Percentiles rank a stretch among this genome's conserved stretches.
phyloP scores from a whole-genome alignment of 129 eudicot species.

The Escallonia herrerae region DNA sequence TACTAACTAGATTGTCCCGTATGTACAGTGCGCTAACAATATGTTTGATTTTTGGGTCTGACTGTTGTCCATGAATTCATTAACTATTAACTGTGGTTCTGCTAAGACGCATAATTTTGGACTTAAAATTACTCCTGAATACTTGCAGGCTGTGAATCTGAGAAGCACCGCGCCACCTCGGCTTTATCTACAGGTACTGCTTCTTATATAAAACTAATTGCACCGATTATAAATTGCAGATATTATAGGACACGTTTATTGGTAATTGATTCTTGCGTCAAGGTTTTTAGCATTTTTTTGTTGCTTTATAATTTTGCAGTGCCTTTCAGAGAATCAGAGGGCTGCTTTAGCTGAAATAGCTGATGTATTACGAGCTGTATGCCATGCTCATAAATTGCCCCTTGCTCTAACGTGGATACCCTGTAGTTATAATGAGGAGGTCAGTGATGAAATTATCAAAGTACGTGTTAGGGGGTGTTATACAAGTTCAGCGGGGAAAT shows the following conservation, averaged over 20 bases:
- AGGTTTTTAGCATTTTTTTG: background rate
- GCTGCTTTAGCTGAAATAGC: conserved; percentile 79
- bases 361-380: conserved; percentile 68
- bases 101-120: background rate
- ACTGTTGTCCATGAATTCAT: background rate
- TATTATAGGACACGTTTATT: background rate
- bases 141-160: conserved; percentile 70
- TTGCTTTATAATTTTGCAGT: conserved; percentile 28
- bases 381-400: conserved; percentile 76
- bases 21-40: no score
- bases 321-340: conserved; percentile 65
- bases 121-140: conserved; percentile 1
- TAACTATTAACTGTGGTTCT: background rate
- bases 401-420: conserved; percentile 92
- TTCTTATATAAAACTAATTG: background rate
- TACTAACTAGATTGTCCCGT: no score
- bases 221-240: background rate
- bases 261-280: no score
- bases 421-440: conserved; percentile 37
- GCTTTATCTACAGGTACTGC: conserved; percentile 54
- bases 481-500: conserved; percentile 26
- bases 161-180: conserved; percentile 65
- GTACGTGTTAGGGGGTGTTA: conserved; percentile 35
- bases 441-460: conserved; percentile 27
- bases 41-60: no score